These are phyloP conservation scores for Gastrolobium villosum DNA, from an alignment of 306 rosid species.

Conservation along the genomic window DNA sequence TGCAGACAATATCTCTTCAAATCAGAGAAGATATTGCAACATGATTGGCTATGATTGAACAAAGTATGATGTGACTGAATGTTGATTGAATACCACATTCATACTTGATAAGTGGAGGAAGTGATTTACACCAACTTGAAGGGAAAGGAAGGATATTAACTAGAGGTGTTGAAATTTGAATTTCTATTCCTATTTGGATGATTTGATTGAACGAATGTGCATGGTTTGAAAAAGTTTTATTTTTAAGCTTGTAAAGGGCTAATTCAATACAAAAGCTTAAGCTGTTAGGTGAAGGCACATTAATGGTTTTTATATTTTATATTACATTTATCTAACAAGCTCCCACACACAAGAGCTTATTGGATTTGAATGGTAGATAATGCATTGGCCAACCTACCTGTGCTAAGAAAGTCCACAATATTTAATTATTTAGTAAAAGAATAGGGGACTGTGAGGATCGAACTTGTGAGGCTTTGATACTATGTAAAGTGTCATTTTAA, in stretches of 20 bases:
- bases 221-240: slow-evolving; percentile 28
- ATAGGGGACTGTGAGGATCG: too few species aligned
- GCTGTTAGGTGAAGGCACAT: too few species aligned
- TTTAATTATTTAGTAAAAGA: too few species aligned
- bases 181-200: not conserved
- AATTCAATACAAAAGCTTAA: too few species aligned
- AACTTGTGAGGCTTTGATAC: too few species aligned
- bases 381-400: too few species aligned
- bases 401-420: too few species aligned
- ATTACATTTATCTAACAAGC: too few species aligned
- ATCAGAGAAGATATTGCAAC: not conserved
- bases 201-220: slow-evolving; percentile 33
- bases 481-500: too few species aligned
- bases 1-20: not conserved
- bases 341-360: too few species aligned
- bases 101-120: not conserved
- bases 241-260: not conserved
- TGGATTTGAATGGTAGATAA: too few species aligned
- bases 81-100: slow-evolving; percentile 3
- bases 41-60: slow-evolving; percentile 5
- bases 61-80: slow-evolving; percentile 2
- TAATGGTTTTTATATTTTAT: too few species aligned
- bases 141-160: slow-evolving; percentile 14
- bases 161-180: slow-evolving; percentile 6
- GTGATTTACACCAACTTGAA: slow-evolving; percentile 23